Percentiles rank a stretch among this genome's conserved stretches.
Evolutionary conservation across 768 basidiomycete genomes (phyloP).

Genomic region (Tephrocybe sp.): DNA sequence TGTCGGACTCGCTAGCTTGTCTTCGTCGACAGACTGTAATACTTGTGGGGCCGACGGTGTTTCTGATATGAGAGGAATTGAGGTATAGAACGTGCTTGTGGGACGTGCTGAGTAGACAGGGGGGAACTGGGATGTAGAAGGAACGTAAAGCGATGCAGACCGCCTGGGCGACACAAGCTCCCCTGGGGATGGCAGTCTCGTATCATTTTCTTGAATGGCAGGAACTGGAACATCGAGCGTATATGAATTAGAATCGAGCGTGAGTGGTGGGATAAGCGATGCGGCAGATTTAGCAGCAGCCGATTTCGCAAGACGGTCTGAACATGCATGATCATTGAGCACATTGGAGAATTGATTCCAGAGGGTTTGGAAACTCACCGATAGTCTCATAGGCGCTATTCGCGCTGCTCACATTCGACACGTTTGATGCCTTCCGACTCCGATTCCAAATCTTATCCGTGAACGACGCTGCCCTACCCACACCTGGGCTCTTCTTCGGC

Average conservation of each 20-base stretch:
- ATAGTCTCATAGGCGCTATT: constrained; percentile 29
- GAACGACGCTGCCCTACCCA: constrained; percentile 55
- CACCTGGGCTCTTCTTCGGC: constrained; percentile 47
- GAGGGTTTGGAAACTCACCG: constrained; percentile 32
- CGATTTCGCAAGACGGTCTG: constrained; percentile 19
- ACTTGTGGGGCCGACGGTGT: not conserved
- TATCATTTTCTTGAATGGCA: constrained; percentile 4
- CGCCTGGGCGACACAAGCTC: constrained; percentile 17
- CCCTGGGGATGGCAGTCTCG: constrained; percentile 16
- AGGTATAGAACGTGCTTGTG: constrained; percentile 15
- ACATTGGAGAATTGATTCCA: not conserved
- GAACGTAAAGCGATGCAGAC: constrained; percentile 19
- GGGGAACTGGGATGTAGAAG: constrained; percentile 16
- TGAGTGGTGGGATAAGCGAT: constrained; percentile 19
- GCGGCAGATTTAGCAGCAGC: constrained; percentile 16
- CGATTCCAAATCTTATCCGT: constrained; percentile 59
- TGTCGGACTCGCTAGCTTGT: constrained; percentile 12
- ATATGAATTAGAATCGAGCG: constrained; percentile 18
- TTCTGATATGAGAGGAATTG: constrained; percentile 7
- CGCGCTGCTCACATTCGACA: constrained; percentile 29
- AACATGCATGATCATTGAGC: not conserved
- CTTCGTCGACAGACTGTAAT: constrained; percentile 12
- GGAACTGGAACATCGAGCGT: constrained; percentile 20
- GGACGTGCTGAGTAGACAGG: constrained; percentile 17
- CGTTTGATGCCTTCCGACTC: constrained; percentile 50